Conservation (phyloP, 768 basidiomycete species). For the Macrolepiota dolichaula region DNA sequence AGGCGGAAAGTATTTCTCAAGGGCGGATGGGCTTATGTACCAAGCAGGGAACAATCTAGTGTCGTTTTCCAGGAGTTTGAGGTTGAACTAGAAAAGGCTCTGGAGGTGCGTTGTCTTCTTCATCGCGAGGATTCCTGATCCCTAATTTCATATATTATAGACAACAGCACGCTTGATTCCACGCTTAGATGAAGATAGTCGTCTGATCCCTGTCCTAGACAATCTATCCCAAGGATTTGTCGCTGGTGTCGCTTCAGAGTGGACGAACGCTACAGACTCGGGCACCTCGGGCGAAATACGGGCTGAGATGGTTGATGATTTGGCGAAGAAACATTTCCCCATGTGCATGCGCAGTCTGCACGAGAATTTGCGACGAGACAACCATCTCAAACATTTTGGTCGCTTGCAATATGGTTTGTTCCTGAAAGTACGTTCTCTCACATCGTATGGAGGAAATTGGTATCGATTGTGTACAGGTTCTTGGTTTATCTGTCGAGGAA, state of each 20-base stretch:
- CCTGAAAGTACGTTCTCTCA: constrained; percentile 67
- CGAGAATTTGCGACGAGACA: constrained; percentile 68
- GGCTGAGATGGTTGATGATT: constrained; percentile 91
- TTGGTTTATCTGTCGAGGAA: constrained; percentile 93
- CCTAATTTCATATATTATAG: constrained; percentile 33
- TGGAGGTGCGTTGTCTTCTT: constrained; percentile 56
- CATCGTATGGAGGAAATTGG: neutral
- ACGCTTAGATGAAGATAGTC: constrained; percentile 90
- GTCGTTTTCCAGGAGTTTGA: constrained; percentile 89
- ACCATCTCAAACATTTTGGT: constrained; percentile 91
- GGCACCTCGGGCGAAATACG: constrained; percentile 64
- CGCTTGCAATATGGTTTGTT: constrained; percentile 91
- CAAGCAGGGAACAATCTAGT: constrained; percentile 45
- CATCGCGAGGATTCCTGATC: neutral
- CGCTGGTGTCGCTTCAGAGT: constrained; percentile 85
- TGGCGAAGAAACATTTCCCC: constrained; percentile 88
- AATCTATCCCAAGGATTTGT: constrained; percentile 94
- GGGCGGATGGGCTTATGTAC: constrained; percentile 22
- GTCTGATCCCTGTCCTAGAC: constrained; percentile 82
- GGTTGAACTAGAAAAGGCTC: constrained; percentile 60
- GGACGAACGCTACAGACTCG: constrained; percentile 54
- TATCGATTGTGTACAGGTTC: constrained; percentile 49
- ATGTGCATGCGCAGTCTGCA: constrained; percentile 93
- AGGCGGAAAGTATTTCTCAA: constrained; percentile 71
- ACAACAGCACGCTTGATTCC: constrained; percentile 83